Base-by-base conservation (phyloP, 2,329 filamentous ascomycete genomes). In the Neofusicoccum kwambonambiense region DNA sequence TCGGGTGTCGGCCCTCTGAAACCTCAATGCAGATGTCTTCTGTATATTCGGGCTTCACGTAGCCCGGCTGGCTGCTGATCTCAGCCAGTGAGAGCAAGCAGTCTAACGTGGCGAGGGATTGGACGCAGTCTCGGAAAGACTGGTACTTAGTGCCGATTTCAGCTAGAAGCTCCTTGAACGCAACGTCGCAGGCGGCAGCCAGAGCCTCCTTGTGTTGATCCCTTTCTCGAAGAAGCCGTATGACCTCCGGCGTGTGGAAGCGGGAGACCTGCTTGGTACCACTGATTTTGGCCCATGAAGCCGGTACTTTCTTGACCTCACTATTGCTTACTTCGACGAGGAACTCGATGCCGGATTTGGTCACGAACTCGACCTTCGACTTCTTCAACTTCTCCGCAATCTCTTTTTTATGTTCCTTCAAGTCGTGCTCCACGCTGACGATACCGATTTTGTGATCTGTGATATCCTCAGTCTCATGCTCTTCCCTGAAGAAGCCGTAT, bases 181-280 rank as follows among this genome's bases (percentile, higher is more conserved):
- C 94, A 34, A 83, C 81, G 72, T 98, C 93, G 76, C 95, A 99
- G 47, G 94, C 93, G 9, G 93, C 93, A 2, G 93, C 92, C 12
- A 99, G 86, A 2, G 92, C 90, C 77, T 99, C 95, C 74, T 94
- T 96, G 79, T 97, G 91, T 72, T 97, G 94, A 75, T 98, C 95
- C 49, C 95, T 88, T 78, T 97, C 93, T 47, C 89, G 87, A 17
- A 97, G 86, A 70, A 97, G 84, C 67, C 87, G 87, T 56, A 96
- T 84, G 27, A 97, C 92, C 70, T 96, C 90, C 4, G 95, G 95
- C 0, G 95, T 95, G 78, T 99, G 95, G 77, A 98, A 99, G 65
- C 95, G 89, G 0, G 92, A 93, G 4, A 93, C 81, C 71, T 92
- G 92, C 77, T 98, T 98, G 12, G 93, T 97, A 57, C 94, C 93